Conservation (phyloP, 306 rosid species). For the Hippophae rhamnoides region DNA sequence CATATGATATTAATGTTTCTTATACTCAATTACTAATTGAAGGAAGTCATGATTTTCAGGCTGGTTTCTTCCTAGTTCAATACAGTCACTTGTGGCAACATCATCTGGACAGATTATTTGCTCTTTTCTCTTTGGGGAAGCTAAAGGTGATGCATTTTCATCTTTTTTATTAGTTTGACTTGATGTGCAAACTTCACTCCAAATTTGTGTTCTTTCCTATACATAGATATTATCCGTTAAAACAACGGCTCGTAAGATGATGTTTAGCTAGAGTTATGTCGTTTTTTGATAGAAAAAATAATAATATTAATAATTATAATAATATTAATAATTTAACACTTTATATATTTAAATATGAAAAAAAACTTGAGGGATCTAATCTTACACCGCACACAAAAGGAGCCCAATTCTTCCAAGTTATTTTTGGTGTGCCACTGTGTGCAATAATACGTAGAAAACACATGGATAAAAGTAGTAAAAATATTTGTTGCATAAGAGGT, state of each 20-base stretch:
- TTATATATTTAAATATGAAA: no score
- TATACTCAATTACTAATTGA: background rate
- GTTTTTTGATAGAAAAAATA: background rate
- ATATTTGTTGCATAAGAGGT: no score
- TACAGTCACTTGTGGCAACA: slow-evolving; percentile 72
- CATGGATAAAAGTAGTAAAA: no score
- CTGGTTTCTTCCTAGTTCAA: slow-evolving; percentile 92
- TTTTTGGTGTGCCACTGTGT: no score
- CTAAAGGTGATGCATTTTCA: slow-evolving; percentile 45
- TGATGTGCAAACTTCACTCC: background rate
- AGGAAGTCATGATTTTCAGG: slow-evolving; percentile 31
- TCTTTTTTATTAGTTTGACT: background rate
- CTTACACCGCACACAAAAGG: no score
- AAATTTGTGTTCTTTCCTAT: no score
- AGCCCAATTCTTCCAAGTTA: no score
- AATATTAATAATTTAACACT: no score
- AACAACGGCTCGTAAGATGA: no score
- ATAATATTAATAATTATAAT: background rate
- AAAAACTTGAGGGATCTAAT: no score
- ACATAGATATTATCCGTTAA: no score
- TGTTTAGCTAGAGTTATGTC: background rate
- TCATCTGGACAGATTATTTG: slow-evolving; percentile 62
- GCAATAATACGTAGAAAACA: no score
- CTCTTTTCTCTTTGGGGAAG: slow-evolving; percentile 59
- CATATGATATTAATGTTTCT: background rate